Evolutionary conservation across 106 monocot species (phyloP).

Genomic region (Dioscorea alata): DNA sequence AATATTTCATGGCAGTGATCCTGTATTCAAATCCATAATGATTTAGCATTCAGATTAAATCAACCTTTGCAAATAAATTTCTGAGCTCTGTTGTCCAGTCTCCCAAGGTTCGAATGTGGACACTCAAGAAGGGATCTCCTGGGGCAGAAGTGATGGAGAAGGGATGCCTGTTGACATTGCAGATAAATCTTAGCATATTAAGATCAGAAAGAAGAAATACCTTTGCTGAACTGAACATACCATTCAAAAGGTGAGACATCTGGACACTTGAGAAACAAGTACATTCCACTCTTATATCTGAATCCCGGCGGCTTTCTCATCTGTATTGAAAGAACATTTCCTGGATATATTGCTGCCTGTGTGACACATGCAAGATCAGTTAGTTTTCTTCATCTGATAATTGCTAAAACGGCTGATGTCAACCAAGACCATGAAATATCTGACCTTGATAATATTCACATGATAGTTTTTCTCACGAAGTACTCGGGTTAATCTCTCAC

Average conservation of each 20-base stretch:
- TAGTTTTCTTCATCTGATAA: too few relatives aligned
- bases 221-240: constrained; percentile 26
- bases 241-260: constrained; percentile 92
- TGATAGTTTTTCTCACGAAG: constrained; percentile 63
- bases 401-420: neutral
- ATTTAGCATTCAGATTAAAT: neutral
- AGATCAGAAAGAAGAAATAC: neutral
- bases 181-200: neutral
- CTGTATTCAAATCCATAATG: too few relatives aligned
- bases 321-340: constrained; percentile 83
- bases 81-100: constrained; percentile 91
- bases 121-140: constrained; percentile 75
- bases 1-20: too few relatives aligned
- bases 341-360: constrained; percentile 95
- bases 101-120: constrained; percentile 88
- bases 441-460: constrained; percentile 75
- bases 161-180: constrained; percentile 59
- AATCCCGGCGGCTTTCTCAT: constrained; percentile 89
- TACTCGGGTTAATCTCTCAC: constrained; percentile 72
- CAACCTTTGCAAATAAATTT: constrained; percentile 83
- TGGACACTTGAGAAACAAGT: constrained; percentile 91
- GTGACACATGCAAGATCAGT: neutral
- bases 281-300: constrained; percentile 97
- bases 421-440: neutral
- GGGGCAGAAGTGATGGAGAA: constrained; percentile 98